These are phyloP conservation scores for Juncus effusus DNA, from an alignment of 176 grass and related monocot species.

Conservation along the genomic window DNA sequence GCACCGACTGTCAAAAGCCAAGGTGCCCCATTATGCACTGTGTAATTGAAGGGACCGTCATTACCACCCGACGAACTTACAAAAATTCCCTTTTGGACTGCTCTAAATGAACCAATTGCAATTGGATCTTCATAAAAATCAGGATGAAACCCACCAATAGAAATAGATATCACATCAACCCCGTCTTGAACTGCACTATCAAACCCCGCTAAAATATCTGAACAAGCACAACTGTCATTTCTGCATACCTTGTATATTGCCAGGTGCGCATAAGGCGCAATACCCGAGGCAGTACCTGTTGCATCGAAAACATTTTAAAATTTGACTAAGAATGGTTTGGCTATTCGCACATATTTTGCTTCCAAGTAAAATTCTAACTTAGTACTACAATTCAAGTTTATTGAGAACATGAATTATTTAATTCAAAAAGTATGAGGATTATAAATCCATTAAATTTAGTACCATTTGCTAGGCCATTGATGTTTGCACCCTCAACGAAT, in stretches of 20 bases:
- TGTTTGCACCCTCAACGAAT: slow-evolving; percentile 54
- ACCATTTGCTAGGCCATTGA: slow-evolving; percentile 58
- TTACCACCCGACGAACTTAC: slow-evolving; percentile 34
- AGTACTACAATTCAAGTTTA: too few relatives aligned
- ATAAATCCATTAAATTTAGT: background rate
- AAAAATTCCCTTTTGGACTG: slow-evolving; percentile 33
- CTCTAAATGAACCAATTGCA: slow-evolving; percentile 38
- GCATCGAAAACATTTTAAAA: too few relatives aligned
- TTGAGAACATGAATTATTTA: too few relatives aligned
- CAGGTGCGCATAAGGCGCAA: slow-evolving; percentile 70
- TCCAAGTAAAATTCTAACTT: too few relatives aligned
- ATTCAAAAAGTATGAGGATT: too few relatives aligned
- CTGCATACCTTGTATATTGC: slow-evolving; percentile 72
- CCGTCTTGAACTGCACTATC: slow-evolving; percentile 78
- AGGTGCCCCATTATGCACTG: slow-evolving; percentile 41
- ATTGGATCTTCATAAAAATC: slow-evolving; percentile 22
- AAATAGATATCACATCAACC: slow-evolving; percentile 72
- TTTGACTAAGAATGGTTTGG: too few relatives aligned
- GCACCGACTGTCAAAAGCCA: slow-evolving; percentile 61
- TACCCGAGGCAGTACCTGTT: slow-evolving; percentile 38
- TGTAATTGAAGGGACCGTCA: slow-evolving; percentile 19
- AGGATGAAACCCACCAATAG: slow-evolving; percentile 37
- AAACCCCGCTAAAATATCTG: slow-evolving; percentile 67
- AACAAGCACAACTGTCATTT: slow-evolving; percentile 24
- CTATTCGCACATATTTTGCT: too few relatives aligned